Evolutionary conservation across 2,329 filamentous ascomycete species (phyloP).

Genomic region (Exophiala oligosperma): DNA sequence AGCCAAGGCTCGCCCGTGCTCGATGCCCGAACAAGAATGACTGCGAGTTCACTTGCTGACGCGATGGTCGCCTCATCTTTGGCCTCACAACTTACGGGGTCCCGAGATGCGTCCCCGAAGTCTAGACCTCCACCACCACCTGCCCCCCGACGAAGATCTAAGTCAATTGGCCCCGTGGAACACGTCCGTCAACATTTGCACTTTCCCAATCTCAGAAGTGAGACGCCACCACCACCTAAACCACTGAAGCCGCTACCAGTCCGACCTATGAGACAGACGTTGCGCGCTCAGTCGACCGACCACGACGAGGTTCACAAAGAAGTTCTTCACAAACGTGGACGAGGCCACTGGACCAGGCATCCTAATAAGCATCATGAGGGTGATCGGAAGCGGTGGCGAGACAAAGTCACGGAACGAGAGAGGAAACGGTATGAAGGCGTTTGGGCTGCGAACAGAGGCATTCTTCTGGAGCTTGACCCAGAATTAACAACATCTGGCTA

Average conservation of each 20-base stretch:
- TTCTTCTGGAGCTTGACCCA: constrained; percentile 33
- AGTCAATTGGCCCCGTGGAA: constrained; percentile 37
- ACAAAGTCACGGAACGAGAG: constrained; percentile 45
- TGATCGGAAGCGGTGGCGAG: constrained; percentile 47
- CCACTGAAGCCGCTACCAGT: constrained; percentile 14
- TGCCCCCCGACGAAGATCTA: constrained; percentile 40
- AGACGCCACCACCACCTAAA: constrained; percentile 20
- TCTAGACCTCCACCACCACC: constrained; percentile 39
- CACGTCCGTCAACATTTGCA: constrained; percentile 30
- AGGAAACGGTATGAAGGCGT: constrained; percentile 52
- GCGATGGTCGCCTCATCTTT: constrained; percentile 50
- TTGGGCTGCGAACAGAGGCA: constrained; percentile 51
- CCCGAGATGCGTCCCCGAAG: constrained; percentile 38
- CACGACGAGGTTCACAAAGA: constrained; percentile 36
- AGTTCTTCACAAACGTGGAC: constrained; percentile 31
- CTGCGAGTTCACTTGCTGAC: constrained; percentile 44
- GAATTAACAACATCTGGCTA: constrained; percentile 7
- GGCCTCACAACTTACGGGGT: constrained; percentile 43
- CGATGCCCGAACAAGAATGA: constrained; percentile 20
- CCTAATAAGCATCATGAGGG: constrained; percentile 51
- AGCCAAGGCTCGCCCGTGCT: constrained; percentile 4
- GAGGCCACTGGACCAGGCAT: constrained; percentile 41
- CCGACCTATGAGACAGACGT: constrained; percentile 40
- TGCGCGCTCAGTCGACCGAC: constrained; percentile 39
- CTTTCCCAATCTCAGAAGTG: constrained; percentile 25